Evolutionary conservation across 257 asterid genomes (phyloP).

Genomic region (Fraxinus anomala): DNA sequence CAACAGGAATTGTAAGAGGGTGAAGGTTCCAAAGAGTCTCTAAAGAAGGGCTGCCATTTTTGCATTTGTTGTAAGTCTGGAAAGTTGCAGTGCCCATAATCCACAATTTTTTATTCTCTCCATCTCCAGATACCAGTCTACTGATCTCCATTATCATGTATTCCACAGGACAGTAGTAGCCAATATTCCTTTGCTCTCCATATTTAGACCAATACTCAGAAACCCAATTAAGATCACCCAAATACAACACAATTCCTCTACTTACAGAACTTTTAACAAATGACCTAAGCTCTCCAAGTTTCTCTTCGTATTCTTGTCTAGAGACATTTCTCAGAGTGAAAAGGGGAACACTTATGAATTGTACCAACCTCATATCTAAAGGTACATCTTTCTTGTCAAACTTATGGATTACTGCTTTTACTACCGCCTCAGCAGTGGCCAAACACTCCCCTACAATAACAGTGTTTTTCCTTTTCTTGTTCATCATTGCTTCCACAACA

Average conservation of each 20-base stretch:
- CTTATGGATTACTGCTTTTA: constrained; percentile 64
- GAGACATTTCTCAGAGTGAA: constrained; percentile 49
- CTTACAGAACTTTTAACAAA: constrained; percentile 56
- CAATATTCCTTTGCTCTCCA: constrained; percentile 43
- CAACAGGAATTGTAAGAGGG: constrained; percentile 61
- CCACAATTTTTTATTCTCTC: constrained; percentile 60
- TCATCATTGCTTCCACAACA: constrained; percentile 66
- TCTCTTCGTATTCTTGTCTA: constrained; percentile 69
- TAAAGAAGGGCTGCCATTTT: constrained; percentile 67
- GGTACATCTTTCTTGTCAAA: constrained; percentile 64
- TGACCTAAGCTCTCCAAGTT: constrained; percentile 68
- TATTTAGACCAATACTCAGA: constrained; percentile 72
- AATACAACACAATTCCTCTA: constrained; percentile 79
- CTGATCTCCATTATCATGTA: constrained; percentile 92
- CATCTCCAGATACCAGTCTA: constrained; percentile 50
- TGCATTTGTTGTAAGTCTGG: constrained; percentile 68
- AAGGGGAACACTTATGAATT: constrained; percentile 85
- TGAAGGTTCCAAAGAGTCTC: constrained; percentile 82
- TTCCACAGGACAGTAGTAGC: constrained; percentile 68
- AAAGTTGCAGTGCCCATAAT: constrained; percentile 71
- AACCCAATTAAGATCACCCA: constrained; percentile 84
- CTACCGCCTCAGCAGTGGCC: constrained; percentile 51
- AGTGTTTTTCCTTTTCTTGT: constrained; percentile 53
- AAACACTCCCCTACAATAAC: constrained; percentile 56
- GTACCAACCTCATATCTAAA: constrained; percentile 57